phyloP scores from a whole-genome alignment of 306 rosid species.

The Inga laurina region DNA sequence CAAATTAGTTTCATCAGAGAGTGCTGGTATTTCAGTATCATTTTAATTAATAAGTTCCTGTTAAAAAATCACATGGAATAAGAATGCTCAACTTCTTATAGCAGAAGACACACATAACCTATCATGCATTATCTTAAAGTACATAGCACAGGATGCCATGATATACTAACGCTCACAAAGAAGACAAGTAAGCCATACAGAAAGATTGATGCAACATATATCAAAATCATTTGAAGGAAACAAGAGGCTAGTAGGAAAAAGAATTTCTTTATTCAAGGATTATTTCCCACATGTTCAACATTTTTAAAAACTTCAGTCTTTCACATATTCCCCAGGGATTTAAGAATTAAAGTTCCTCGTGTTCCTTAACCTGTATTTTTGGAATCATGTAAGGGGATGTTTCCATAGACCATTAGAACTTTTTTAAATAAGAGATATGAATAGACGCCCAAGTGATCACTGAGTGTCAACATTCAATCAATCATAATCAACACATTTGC shows the following conservation, averaged over 20 bases:
- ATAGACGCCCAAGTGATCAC: not conserved
- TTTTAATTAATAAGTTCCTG: constrained; percentile 49
- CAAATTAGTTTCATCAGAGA: constrained; percentile 41
- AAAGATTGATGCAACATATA: too few species aligned
- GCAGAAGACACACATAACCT: not conserved
- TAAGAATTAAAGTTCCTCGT: not conserved
- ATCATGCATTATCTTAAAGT: not conserved
- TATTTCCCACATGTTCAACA: not conserved
- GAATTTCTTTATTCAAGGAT: not conserved
- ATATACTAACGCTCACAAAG: not conserved
- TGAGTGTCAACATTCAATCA: not conserved
- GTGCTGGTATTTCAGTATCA: constrained; percentile 45
- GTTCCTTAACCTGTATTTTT: not conserved
- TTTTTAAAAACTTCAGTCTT: not conserved
- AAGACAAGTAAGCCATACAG: not conserved
- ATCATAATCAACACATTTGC: not conserved
- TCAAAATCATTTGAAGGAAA: not conserved
- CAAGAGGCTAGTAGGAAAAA: not conserved
- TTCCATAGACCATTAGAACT: not conserved
- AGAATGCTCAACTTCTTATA: constrained; percentile 25
- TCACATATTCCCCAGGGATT: not conserved
- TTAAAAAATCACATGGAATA: constrained; percentile 30
- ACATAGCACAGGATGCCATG: not conserved
- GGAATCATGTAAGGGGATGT: not conserved
- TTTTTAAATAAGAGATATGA: not conserved